phyloP scores from a whole-genome alignment of 176 grass and related monocot genomes.

The Ensete ventricosum region DNA sequence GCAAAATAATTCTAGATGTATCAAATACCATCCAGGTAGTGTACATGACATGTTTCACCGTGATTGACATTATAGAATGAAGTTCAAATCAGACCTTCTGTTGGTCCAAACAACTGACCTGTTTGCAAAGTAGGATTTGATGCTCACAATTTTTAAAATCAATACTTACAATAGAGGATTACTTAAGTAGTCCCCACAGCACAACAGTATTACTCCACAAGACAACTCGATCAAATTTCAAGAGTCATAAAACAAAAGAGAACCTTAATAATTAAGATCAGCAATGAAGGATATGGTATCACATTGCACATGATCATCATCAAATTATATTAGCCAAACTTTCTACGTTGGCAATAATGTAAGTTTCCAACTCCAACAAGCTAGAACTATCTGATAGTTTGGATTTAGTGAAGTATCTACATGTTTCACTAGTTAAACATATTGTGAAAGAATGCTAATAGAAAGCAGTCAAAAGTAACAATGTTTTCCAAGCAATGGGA shows the following conservation, averaged over 20 bases:
- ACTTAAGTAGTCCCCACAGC: no score
- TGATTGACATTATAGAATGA: background rate
- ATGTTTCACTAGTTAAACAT: background rate
- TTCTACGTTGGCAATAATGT: background rate
- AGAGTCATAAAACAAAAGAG: background rate
- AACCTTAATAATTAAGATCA: background rate
- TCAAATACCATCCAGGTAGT: background rate
- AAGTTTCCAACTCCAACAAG: background rate
- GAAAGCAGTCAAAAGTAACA: no score
- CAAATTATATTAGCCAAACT: background rate
- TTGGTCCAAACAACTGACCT: background rate
- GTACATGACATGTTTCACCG: background rate
- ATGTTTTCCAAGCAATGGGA: no score
- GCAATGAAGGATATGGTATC: background rate
- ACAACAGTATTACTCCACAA: no score
- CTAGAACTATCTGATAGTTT: conserved; percentile 1
- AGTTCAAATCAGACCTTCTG: background rate
- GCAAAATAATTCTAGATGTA: background rate
- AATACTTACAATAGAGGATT: no score
- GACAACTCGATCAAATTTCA: no score
- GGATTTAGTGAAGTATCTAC: background rate
- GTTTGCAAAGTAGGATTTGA: background rate
- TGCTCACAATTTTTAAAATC: no score
- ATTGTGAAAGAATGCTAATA: no score
- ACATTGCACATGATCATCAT: no score